Evolutionary conservation across 306 rosid genomes (phyloP).

Genomic region (Betula pendula): DNA sequence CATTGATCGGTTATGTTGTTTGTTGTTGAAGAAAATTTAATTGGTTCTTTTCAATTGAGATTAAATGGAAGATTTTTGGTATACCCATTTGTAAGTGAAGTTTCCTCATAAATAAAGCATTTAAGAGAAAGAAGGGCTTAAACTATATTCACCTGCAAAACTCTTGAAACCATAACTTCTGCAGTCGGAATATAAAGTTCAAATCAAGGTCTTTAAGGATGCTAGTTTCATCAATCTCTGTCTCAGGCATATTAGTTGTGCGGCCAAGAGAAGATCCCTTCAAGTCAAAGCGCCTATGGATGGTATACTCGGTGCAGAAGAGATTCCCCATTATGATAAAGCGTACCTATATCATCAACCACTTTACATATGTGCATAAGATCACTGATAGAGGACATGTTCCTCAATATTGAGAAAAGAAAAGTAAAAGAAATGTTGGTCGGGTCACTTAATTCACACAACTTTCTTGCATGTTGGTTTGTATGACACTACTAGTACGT

Average conservation of each 20-base stretch:
- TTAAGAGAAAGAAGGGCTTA: slow-evolving; percentile 11
- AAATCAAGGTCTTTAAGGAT: slow-evolving; percentile 96
- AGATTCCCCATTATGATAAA: slow-evolving; percentile 95
- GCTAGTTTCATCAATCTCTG: slow-evolving; percentile 78
- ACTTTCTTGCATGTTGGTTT: neutral
- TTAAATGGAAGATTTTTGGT: too few species aligned
- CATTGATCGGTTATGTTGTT: too few species aligned
- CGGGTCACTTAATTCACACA: neutral
- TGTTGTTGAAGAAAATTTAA: too few species aligned
- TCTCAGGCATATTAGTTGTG: slow-evolving; percentile 62
- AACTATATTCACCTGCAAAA: slow-evolving; percentile 64
- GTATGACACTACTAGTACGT: slow-evolving; percentile 3
- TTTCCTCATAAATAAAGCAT: neutral
- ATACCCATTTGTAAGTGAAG: too few species aligned
- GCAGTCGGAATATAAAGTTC: slow-evolving; percentile 70
- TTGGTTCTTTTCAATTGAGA: too few species aligned
- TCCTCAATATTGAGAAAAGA: neutral
- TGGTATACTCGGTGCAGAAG: slow-evolving; percentile 57
- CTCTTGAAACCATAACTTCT: slow-evolving; percentile 70
- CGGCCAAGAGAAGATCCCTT: slow-evolving; percentile 95
- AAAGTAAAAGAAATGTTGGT: neutral
- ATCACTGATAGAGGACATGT: neutral
- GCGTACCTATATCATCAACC: slow-evolving; percentile 59
- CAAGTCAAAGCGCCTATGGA: slow-evolving; percentile 81
- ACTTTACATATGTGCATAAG: neutral